Base-by-base conservation (phyloP, 1,284 basidiomycete species). In the Irpex sp. region DNA sequence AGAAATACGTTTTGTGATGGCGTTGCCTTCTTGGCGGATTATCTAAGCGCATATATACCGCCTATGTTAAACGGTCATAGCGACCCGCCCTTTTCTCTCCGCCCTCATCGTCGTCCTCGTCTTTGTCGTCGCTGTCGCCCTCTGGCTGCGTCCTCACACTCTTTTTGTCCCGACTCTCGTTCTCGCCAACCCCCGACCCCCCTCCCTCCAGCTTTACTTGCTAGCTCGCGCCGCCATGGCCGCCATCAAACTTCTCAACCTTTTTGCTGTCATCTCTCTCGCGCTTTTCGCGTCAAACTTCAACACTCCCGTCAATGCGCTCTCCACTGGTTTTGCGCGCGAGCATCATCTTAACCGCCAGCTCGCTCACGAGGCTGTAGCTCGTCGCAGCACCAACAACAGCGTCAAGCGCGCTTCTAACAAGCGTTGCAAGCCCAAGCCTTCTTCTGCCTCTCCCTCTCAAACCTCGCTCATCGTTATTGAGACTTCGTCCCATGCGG, bases 261-360 rank as follows among this genome's bases (percentile, higher is more conserved):
- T 91, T 63, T 57, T 90, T 64, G 79, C 85, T 26, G 67, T 90
- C 55, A 77, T 84, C 21, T 79, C 86, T 19, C 71, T 92, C 58
- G 83, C 85, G 36, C 68, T 90, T 65, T 65, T 90, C 65, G 79
- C 83, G 60, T 79, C 78, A 67, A 79, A 81, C n/a, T 80, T 83
- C 63, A 77, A 72, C 51, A 62, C 76, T 9, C 77, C 81, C 35
- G 83, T 78, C 47, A 78, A 77, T 65, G 89, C 88, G 7, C 76
- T 90, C 59, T 79, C 81, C 5, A 43, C 56, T 36, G 68, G 74
- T 55, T 78, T 77, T 64, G 78, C 83, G 61, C 66, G 58, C 53
- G 39, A 43, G 39, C 57, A 64, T 21, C 68, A 71, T 36, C 26
- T 64, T 19, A 66, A 61, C 64, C 69, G 71, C 31, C 60, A 68